phyloP scores from a whole-genome alignment of 176 grass and related monocot species.

The Oropetium thomaeum region DNA sequence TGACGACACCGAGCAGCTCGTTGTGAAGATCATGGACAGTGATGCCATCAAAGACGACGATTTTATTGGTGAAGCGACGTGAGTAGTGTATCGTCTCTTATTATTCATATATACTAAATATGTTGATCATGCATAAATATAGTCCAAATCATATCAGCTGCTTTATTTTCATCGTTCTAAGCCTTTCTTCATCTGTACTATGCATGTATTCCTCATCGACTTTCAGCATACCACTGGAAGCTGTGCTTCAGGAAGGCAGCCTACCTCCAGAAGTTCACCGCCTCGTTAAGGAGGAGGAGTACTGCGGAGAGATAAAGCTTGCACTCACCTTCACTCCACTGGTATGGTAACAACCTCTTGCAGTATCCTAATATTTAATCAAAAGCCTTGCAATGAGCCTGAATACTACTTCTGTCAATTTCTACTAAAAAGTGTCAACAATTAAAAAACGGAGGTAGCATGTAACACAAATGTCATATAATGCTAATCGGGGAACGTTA shows the following conservation, averaged over 20 bases:
- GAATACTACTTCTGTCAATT: no score
- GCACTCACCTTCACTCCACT: slow-evolving; percentile 77
- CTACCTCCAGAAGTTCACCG: slow-evolving; percentile 55
- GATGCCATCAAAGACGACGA: slow-evolving; percentile 57
- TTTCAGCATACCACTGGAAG: slow-evolving; percentile 60
- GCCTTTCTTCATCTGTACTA: not conserved
- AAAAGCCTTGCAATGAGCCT: not conserved
- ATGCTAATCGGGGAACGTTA: not conserved
- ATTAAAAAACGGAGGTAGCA: no score
- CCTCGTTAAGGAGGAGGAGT: slow-evolving; percentile 73
- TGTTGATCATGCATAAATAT: not conserved
- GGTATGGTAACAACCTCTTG: slow-evolving; percentile 19
- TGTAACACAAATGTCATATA: not conserved
- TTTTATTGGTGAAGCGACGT: slow-evolving; percentile 78
- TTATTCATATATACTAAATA: no score
- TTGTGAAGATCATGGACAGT: slow-evolving; percentile 84
- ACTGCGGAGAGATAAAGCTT: slow-evolving; percentile 75
- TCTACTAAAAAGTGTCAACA: no score
- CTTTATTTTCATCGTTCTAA: not conserved
- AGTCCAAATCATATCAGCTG: not conserved
- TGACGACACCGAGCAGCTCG: slow-evolving; percentile 30
- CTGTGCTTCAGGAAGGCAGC: slow-evolving; percentile 57
- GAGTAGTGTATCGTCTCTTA: no score
- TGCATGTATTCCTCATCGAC: not conserved
- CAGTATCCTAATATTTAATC: not conserved